Conservation (phyloP, 495 filamentous ascomycete genomes). For the Jackrogersella multiformis region DNA sequence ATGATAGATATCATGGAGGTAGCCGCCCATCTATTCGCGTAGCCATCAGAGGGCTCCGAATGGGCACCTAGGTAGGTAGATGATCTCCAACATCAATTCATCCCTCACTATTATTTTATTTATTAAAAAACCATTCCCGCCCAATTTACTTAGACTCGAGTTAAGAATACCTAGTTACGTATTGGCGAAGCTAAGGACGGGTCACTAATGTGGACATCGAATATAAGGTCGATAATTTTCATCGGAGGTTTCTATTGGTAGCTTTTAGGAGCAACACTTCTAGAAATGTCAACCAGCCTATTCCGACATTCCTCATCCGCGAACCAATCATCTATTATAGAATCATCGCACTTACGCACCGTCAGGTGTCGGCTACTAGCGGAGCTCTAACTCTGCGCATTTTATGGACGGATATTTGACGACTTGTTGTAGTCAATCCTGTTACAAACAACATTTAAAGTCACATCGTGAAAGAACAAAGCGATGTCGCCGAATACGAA, state of each 20-base stretch:
- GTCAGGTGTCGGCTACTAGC: not conserved
- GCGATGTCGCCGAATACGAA: conserved; percentile 1
- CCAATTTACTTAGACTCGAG: no score
- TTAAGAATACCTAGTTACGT: not conserved
- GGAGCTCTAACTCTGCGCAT: no score
- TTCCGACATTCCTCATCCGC: no score
- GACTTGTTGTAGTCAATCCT: not conserved
- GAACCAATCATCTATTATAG: not conserved
- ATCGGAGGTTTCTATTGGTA: not conserved
- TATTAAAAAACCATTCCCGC: no score
- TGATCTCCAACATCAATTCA: not conserved
- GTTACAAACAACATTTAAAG: not conserved
- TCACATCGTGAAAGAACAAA: not conserved
- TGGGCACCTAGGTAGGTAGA: not conserved
- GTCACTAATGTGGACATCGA: not conserved
- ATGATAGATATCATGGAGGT: not conserved
- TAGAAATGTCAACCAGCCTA: no score
- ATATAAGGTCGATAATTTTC: not conserved
- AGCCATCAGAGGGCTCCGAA: not conserved
- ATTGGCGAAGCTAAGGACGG: not conserved
- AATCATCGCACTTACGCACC: not conserved
- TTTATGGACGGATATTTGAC: no score
- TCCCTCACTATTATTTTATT: not conserved
- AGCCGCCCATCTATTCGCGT: not conserved
- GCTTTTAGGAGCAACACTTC: not conserved